These are phyloP conservation scores for Tetrastigma voinierianum DNA, from an alignment of 164 flowering plant species.

Conservation along the genomic window DNA sequence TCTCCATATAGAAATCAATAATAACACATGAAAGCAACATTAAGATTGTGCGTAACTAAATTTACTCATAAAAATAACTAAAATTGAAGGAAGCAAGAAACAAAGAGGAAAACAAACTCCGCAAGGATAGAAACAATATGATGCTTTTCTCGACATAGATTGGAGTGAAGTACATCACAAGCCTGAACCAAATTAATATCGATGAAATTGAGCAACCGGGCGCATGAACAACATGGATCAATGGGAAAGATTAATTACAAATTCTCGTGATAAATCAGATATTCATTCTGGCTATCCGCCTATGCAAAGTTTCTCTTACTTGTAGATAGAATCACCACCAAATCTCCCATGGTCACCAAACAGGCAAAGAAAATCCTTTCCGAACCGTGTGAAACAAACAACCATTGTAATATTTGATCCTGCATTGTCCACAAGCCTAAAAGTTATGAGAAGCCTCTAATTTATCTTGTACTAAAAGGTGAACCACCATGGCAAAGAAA, in stretches of 20 bases:
- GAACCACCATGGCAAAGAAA: too few relatives aligned
- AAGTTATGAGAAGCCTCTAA: not conserved
- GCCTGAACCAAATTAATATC: not conserved
- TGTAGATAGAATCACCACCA: conserved; percentile 89
- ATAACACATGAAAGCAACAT: not conserved
- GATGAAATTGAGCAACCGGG: not conserved
- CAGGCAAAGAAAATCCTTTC: conserved; percentile 90
- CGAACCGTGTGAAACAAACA: conserved; percentile 86
- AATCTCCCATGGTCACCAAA: conserved; percentile 92
- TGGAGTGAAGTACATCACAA: not conserved
- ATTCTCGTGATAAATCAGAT: not conserved
- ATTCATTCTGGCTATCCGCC: not conserved
- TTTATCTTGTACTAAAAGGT: too few relatives aligned
- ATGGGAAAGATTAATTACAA: not conserved
- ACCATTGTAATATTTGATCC: conserved; percentile 94
- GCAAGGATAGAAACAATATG: too few relatives aligned
- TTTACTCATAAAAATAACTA: not conserved
- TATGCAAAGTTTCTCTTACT: conserved; percentile 40
- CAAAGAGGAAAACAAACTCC: too few relatives aligned
- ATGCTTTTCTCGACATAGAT: not conserved
- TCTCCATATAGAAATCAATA: conserved; percentile 83
- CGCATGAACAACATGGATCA: not conserved
- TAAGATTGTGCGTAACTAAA: not conserved
- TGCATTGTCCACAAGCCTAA: conserved; percentile 23
- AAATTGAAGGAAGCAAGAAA: too few relatives aligned